Evolutionary conservation across 2,329 filamentous ascomycete genomes (phyloP).

Genomic region (Cytospora piceicola): DNA sequence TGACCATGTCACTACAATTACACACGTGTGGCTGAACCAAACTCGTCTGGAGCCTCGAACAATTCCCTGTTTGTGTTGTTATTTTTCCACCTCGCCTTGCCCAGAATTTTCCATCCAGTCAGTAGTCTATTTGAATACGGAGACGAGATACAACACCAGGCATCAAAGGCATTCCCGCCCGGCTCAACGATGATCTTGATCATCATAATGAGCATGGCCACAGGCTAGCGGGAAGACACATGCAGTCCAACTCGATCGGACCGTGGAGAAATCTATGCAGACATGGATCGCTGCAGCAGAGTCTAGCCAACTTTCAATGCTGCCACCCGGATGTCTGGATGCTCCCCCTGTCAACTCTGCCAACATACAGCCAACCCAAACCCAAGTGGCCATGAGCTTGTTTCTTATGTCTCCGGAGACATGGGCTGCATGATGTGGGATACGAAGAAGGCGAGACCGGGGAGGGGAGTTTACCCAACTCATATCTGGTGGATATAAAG

Average conservation of each 20-base stretch:
- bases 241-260: slow-evolving; percentile 16
- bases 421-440: slow-evolving; percentile 15
- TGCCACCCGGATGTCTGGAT: slow-evolving; percentile 9
- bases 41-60: neutral
- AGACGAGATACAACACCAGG: neutral
- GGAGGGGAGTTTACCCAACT: neutral
- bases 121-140: neutral
- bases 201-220: neutral
- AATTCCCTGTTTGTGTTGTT: neutral
- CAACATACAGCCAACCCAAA: neutral
- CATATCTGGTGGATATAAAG: slow-evolving; percentile 19
- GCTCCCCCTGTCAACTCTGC: slow-evolving; percentile 5
- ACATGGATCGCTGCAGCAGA: slow-evolving; percentile 5
- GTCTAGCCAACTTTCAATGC: slow-evolving; percentile 11
- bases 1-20: neutral
- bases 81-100: slow-evolving; percentile 15
- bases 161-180: neutral
- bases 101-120: neutral
- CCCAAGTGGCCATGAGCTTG: neutral
- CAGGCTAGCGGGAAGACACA: slow-evolving; percentile 20
- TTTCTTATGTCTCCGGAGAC: neutral
- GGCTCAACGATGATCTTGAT: neutral
- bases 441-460: slow-evolving; percentile 18
- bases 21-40: slow-evolving; percentile 8
- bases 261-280: slow-evolving; percentile 21